Evolutionary conservation across 176 grass and related monocot species (phyloP), one percentile per base, ranked within the genome.

Genomic region (Eremochloa ophiuroides): DNA sequence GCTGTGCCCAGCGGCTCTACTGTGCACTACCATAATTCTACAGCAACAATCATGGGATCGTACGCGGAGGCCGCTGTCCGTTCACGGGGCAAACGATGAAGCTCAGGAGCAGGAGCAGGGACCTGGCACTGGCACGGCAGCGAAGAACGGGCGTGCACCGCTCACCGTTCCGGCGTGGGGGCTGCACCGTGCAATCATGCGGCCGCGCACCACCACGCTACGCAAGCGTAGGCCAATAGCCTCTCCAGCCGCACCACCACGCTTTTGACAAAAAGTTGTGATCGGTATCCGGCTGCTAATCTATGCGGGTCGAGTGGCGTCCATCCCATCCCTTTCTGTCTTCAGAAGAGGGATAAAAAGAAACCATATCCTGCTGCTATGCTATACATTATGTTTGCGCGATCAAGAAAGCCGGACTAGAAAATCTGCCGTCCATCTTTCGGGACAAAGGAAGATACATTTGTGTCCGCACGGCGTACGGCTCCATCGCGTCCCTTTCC

Each of bases 181-280:
- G 62, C 2, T 67, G 68, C 61, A 61, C 80, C 63, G 63, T 41
- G 77, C 77, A 79, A 79, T 79, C 63, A 80, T 80, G 20, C 55
- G 14, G 26, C 31, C 72, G 14, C 63, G 67, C 76, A 0, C 60
- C 43, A 8, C 50, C 55, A 26, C 55, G 55, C 1, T 5, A 59
- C n/a, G 55, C n/a, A 25, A 26, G 3, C n/a, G 9, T n/a, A 11
- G 53, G 0, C 0, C 51, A 55, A 4, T n/a, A n/a, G n/a, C n/a
- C n/a, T 4, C 33, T 2, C 33, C 33, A 34, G 33, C 33, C 4
- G 33, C 33, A 4, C 2, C 33, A 34, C 33, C 33, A 2, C 33
- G 33, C 3, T 4, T 4, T 34, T 34, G 33, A 2, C 33, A 34
- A 34, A 34, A 34, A 34, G 33, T 34, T 34, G 33, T 34, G 33